Conservation (phyloP, 2,329 filamentous ascomycete genomes). For the Ploettnerulaceae sp. region DNA sequence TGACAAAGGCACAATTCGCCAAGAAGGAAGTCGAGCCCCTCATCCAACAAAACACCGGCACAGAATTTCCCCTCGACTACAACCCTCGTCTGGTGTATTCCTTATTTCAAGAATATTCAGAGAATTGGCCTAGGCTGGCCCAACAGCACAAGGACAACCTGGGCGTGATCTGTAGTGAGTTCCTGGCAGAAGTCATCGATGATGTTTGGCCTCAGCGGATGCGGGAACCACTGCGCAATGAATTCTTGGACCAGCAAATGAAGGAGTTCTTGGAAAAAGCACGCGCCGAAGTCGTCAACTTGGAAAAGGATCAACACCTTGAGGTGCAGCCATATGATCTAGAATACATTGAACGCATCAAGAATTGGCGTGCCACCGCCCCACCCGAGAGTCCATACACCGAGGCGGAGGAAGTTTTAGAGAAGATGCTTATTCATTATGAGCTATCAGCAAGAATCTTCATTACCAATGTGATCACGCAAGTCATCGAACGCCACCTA, state of each 20-base stretch:
- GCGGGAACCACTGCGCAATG: conserved; percentile 12
- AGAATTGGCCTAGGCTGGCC: conserved; percentile 14
- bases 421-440: conserved; percentile 18
- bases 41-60: conserved; percentile 11
- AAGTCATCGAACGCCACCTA: conserved; percentile 18
- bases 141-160: conserved; percentile 16
- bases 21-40: conserved; percentile 13
- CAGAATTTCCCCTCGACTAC: conserved; percentile 16
- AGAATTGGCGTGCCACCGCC: conserved; percentile 7
- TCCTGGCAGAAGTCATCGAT: conserved; percentile 16
- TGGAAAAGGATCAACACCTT: conserved; percentile 13
- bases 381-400: conserved; percentile 9
- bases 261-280: conserved; percentile 11
- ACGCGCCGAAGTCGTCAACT: conserved; percentile 7
- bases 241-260: conserved; percentile 14
- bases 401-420: conserved; percentile 13
- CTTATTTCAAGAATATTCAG: conserved; percentile 14
- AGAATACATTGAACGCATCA: conserved; percentile 13
- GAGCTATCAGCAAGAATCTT: conserved; percentile 15
- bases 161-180: conserved; percentile 13
- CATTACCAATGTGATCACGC: conserved; percentile 16
- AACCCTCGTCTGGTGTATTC: conserved; percentile 14
- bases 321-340: conserved; percentile 17
- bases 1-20: conserved; percentile 14
- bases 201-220: conserved; percentile 16